Percentiles rank a stretch among this genome's conserved stretches.
Evolutionary conservation across 2,329 filamentous ascomycete species (phyloP).

Genomic region (Scedosporium minutisporum): DNA sequence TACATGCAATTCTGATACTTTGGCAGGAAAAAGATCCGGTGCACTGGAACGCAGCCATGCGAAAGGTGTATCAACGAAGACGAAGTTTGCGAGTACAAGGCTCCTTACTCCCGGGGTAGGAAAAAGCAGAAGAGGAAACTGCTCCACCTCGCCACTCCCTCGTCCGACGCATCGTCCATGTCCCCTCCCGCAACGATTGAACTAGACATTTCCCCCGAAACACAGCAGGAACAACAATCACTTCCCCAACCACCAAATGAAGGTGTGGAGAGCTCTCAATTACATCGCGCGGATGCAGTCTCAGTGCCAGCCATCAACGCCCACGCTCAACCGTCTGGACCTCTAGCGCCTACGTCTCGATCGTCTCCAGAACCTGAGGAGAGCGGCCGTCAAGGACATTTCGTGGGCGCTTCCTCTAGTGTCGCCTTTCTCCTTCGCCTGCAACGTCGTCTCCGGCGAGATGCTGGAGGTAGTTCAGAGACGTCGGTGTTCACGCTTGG

Average conservation of each 20-base stretch:
- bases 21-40: not conserved
- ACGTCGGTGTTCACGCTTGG: conserved; percentile 1
- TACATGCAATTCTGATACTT: not conserved
- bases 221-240: no score
- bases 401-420: not conserved
- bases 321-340: not conserved
- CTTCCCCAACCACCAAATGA: no score
- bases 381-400: not conserved
- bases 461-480: not conserved
- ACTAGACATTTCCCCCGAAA: not conserved
- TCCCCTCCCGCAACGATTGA: not conserved
- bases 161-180: not conserved
- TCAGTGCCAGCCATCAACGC: not conserved
- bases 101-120: not conserved
- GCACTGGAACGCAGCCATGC: not conserved
- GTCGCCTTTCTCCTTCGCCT: not conserved
- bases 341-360: not conserved
- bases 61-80: not conserved
- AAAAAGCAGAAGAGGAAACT: not conserved
- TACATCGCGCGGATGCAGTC: not conserved
- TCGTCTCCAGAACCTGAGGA: not conserved
- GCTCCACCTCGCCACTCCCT: not conserved
- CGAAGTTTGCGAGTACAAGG: not conserved
- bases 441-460: not conserved
- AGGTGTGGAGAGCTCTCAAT: no score